Base-by-base conservation (phyloP, 768 basidiomycete species). In the Suillus cothurnatus region DNA sequence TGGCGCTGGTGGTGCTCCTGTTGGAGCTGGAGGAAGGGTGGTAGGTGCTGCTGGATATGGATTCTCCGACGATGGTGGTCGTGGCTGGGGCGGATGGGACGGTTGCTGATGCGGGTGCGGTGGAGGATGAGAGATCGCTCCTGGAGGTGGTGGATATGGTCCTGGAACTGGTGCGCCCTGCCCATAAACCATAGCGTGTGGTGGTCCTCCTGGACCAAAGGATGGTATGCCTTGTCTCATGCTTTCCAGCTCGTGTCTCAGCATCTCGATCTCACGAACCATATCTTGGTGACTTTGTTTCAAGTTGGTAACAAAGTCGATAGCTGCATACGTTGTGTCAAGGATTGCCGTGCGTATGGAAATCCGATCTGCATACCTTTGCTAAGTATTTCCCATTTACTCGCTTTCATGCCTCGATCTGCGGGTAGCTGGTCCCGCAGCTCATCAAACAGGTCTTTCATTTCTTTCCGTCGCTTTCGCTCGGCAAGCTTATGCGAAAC, bases 371-470 rank as follows among this genome's bases (percentile, higher is more conserved):
- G 75, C 84, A 68, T 69, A 93, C 96, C 93, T 88, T 97, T 97
- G 78, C 90, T 96, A 39, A 99, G 79, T 67, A 98, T 98, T 81
- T 99, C 97, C 97, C 97, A 99, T 80, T 99, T 99, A 80, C 93
- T 95, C 23, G 94, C 92, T 74, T 99, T 99, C 89, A 95, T 93
- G 50, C 91, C 95, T 61, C 92, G 86, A 80, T 95, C 95, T 61
- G 91, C 90, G 1, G 97, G 97, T 31, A 99, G 81, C 71, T 93
- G 88, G 76, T 97, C 96, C 64, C 95, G 86, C 68, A 99, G 80
- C 76, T 99, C 97, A 70, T 99, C 97, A 73, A 99, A 99, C 52
- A 99, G 77, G 66, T 98, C 96, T 75, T 97, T 97, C 97, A 99
- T 99, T 80, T 99, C 97, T 79, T 97, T 98, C 77, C 97, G 84